Conservation (phyloP, 176 grass and related monocot genomes). For the Otatea glauca region DNA sequence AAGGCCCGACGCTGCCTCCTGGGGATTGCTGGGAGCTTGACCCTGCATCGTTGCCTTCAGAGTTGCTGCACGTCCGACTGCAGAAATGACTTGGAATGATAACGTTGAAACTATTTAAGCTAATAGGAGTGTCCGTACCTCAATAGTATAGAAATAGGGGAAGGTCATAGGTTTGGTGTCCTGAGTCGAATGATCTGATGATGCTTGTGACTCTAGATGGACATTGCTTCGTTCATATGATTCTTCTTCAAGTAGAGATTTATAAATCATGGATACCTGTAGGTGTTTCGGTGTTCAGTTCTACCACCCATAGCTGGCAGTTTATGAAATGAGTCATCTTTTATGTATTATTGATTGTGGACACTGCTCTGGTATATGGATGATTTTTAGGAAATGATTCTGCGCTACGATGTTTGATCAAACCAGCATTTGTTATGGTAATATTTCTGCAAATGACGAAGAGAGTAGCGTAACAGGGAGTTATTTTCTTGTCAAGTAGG, state of each 20-base stretch:
- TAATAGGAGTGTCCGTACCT: slow-evolving; percentile 33
- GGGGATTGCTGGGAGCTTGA: slow-evolving; percentile 91
- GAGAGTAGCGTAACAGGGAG: not conserved
- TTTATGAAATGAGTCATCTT: slow-evolving; percentile 13
- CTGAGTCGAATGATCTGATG: slow-evolving; percentile 1
- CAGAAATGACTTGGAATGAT: slow-evolving; percentile 16
- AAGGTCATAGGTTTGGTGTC: slow-evolving; percentile 23
- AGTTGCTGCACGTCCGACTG: slow-evolving; percentile 43
- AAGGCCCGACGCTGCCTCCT: slow-evolving; percentile 47
- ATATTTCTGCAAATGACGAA: not conserved
- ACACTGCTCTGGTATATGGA: slow-evolving; percentile 27
- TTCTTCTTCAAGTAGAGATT: slow-evolving; percentile 30
- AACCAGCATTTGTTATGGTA: not conserved
- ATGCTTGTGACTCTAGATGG: slow-evolving; percentile 8
- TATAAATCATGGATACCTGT: not conserved
- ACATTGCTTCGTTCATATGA: not conserved
- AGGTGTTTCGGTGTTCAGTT: not conserved
- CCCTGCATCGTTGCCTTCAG: slow-evolving; percentile 76
- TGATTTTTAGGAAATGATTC: not conserved
- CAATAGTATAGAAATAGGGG: not conserved
- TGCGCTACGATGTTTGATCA: not conserved
- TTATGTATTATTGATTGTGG: not conserved
- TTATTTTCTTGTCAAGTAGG: not conserved
- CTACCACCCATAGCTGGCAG: not conserved
- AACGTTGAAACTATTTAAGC: not conserved